Percentiles rank a stretch among this genome's conserved stretches.
These are phyloP conservation scores for Galerina marginata DNA, from an alignment of 768 basidiomycete genomes.

Conservation along the genomic window DNA sequence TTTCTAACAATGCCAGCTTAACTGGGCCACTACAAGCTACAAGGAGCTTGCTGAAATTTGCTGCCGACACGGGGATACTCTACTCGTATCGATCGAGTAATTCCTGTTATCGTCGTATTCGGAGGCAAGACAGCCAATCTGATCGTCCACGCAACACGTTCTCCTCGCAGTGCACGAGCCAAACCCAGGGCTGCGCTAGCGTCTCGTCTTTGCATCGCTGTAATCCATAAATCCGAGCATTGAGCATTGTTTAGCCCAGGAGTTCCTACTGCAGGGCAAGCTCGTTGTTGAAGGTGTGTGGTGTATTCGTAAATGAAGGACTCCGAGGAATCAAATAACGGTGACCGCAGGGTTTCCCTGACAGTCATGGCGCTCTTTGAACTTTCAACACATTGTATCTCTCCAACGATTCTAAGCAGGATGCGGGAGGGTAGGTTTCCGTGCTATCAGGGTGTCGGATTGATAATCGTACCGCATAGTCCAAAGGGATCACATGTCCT, in stretches of 20 bases:
- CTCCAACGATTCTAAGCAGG: constrained; percentile 1
- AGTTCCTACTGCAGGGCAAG: constrained; percentile 23
- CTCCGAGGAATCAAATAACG: constrained; percentile 9
- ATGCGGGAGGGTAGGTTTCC: constrained; percentile 7
- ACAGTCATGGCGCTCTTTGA: constrained; percentile 8
- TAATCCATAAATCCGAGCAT: constrained; percentile 32
- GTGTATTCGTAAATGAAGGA: constrained; percentile 16
- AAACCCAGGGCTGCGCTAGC: constrained; percentile 37
- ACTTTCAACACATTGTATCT: constrained; percentile 4
- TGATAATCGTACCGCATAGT: constrained; percentile 12
- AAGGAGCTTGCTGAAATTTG: neutral
- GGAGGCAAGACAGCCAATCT: constrained; percentile 32
- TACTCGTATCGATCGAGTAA: constrained; percentile 13
- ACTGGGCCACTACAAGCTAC: constrained; percentile 11
- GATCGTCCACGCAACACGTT: constrained; percentile 36
- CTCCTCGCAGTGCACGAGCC: constrained; percentile 32
- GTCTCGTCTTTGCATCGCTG: constrained; percentile 29
- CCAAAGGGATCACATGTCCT: constrained; percentile 11
- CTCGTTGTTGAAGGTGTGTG: constrained; percentile 22
- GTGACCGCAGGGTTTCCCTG: neutral
- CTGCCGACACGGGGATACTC: constrained; percentile 11
- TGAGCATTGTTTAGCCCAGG: constrained; percentile 17
- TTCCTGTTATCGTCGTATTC: constrained; percentile 18
- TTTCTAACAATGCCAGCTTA: neutral
- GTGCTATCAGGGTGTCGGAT: constrained; percentile 4